phyloP scores from a whole-genome alignment of 2,329 filamentous ascomycete genomes.

The Chaetothyriales sp. region DNA sequence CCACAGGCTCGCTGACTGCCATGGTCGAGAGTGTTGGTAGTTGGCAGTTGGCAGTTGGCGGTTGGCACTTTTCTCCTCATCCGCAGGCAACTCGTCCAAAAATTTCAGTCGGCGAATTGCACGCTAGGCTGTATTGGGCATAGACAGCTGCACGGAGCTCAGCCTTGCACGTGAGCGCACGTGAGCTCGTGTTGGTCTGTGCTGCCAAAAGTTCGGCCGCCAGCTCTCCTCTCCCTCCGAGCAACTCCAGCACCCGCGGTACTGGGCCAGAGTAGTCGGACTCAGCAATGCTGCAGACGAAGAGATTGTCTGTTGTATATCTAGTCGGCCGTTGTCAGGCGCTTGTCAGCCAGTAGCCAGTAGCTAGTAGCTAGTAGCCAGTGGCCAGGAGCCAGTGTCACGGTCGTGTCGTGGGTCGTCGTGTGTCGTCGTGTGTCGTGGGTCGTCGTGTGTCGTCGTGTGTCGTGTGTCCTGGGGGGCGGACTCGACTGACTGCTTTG shows the following conservation, averaged over 20 bases:
- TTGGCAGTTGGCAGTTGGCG: background rate
- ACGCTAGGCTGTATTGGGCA: background rate
- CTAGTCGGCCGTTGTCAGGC: background rate
- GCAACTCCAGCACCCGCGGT: background rate
- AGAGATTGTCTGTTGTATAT: background rate
- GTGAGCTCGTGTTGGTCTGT: background rate
- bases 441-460: too few species aligned
- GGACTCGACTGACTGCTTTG: background rate
- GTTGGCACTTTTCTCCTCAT: background rate
- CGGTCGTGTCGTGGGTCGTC: too few species aligned
- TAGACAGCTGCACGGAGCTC: background rate
- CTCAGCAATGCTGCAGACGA: too few species aligned
- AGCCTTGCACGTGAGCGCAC: background rate
- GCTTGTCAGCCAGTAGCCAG: background rate
- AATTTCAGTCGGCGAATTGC: background rate
- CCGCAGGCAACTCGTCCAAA: background rate
- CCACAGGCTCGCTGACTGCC: background rate
- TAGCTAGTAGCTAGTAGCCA: too few species aligned
- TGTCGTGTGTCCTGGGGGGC: background rate
- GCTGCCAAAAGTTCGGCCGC: background rate
- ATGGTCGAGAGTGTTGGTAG: background rate
- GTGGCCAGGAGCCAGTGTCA: too few species aligned
- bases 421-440: too few species aligned
- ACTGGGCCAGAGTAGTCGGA: too few species aligned
- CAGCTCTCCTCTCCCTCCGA: background rate